A percentile compares a stretch with the other conserved stretches of the same genome.
Conservation (phyloP, 768 basidiomycete genomes). For the Hirschioporus abietinus region DNA sequence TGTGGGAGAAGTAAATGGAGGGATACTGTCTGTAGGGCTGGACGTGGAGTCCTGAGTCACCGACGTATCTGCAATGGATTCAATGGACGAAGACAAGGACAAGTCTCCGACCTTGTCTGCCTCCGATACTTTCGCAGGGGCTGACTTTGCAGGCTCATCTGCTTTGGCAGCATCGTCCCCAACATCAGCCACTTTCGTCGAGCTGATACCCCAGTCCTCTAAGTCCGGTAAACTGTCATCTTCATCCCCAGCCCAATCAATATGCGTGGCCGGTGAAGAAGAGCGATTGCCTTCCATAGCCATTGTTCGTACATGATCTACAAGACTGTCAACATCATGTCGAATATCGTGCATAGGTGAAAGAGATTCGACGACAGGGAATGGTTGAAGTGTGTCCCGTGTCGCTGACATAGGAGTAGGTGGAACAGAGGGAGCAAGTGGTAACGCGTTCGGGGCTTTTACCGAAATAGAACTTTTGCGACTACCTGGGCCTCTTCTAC, state of each 20-base stretch:
- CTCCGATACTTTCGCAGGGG: not conserved
- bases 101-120: not conserved
- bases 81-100: not conserved
- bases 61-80: not conserved
- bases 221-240: slow-evolving; percentile 76
- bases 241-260: slow-evolving; percentile 88
- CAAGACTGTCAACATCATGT: slow-evolving; percentile 67
- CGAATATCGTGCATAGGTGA: slow-evolving; percentile 42
- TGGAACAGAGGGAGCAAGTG: not conserved
- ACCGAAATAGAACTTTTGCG: not conserved
- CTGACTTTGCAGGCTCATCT: slow-evolving; percentile 26
- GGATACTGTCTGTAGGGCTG: not conserved
- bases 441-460: not conserved
- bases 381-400: slow-evolving; percentile 49
- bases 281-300: slow-evolving; percentile 64
- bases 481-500: not conserved
- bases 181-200: slow-evolving; percentile 25
- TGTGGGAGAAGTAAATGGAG: not conserved
- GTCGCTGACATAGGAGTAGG: not conserved
- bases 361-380: slow-evolving; percentile 25
- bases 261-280: slow-evolving; percentile 69
- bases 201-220: slow-evolving; percentile 77
- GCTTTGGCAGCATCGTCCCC: slow-evolving; percentile 22
- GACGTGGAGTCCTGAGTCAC: not conserved
- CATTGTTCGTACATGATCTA: slow-evolving; percentile 68